Percentiles rank a stretch among this genome's conserved stretches.
These are phyloP conservation scores for Coemansia sp. DNA, from an alignment of 192 early-diverging fungal species.

Conservation along the genomic window DNA sequence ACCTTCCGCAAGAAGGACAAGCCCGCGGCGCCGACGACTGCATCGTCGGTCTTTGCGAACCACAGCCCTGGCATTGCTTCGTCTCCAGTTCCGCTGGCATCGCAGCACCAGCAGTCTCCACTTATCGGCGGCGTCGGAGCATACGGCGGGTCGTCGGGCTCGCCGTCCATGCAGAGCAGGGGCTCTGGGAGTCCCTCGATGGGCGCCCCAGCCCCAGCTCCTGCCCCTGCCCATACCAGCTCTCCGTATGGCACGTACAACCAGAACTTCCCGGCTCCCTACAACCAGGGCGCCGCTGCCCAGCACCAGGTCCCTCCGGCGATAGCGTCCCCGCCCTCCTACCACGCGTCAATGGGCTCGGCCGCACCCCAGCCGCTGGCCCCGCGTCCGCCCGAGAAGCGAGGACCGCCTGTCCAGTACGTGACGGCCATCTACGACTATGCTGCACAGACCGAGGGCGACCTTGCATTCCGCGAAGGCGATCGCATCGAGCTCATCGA, in stretches of 20 bases:
- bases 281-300: slow-evolving; percentile 3
- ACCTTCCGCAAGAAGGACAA: slow-evolving; percentile 54
- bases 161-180: not conserved
- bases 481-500: slow-evolving; percentile 71
- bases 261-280: not conserved
- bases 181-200: not conserved
- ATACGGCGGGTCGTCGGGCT: slow-evolving; percentile 11
- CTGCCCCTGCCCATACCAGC: not conserved
- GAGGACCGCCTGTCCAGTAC: slow-evolving; percentile 21
- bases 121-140: slow-evolving; percentile 6
- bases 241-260: slow-evolving; percentile 3
- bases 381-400: slow-evolving; percentile 15
- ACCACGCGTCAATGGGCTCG: slow-evolving; percentile 8
- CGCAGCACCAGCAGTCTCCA: slow-evolving; percentile 11
- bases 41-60: slow-evolving; percentile 22
- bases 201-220: no score
- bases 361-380: not conserved
- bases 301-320: slow-evolving; percentile 13
- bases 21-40: slow-evolving; percentile 17
- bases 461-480: slow-evolving; percentile 69
- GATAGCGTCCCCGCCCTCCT: slow-evolving; percentile 14
- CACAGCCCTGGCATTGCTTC: slow-evolving; percentile 5
- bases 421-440: slow-evolving; percentile 80
- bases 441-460: slow-evolving; percentile 68
- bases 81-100: slow-evolving; percentile 4